These are phyloP conservation scores for Graphilbum sp. DNA, from an alignment of 2,329 filamentous ascomycete species.

Conservation along the genomic window DNA sequence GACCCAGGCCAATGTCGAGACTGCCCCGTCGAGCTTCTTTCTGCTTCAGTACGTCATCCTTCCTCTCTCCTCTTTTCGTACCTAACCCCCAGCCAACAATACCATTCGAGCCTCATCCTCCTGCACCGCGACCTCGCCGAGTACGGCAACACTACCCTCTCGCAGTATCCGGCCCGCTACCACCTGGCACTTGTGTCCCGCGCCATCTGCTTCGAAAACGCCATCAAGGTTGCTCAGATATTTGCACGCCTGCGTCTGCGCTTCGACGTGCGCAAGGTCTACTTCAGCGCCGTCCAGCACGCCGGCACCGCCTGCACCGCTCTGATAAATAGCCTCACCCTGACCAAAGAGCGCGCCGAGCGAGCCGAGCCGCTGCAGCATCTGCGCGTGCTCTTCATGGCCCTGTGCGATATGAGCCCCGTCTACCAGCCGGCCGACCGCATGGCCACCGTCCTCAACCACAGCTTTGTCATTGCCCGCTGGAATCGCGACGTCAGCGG, in stretches of 20 bases:
- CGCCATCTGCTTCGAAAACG: not conserved
- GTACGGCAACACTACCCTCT: not conserved
- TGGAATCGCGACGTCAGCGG: not conserved
- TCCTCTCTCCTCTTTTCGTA: not conserved
- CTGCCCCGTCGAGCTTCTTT: not conserved
- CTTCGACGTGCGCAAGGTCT: not conserved
- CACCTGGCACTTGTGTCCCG: not conserved
- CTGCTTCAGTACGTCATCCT: not conserved
- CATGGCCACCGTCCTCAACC: not conserved
- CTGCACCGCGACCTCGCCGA: not conserved
- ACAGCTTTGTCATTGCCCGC: not conserved
- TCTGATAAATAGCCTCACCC: not conserved
- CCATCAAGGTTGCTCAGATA: not conserved
- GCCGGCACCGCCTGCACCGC: not conserved
- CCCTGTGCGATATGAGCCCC: not conserved
- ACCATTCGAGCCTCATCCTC: slow-evolving; percentile 1
- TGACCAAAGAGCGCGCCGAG: not conserved
- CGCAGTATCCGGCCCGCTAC: not conserved
- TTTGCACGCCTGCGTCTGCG: not conserved
- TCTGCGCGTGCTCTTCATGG: not conserved
- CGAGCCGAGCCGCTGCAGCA: not conserved
- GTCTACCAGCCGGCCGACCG: not conserved
- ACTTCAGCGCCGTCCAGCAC: not conserved
- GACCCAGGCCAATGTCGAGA: slow-evolving; percentile 13
- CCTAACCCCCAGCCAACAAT: not conserved